Percentiles rank a stretch among this genome's conserved stretches.
Evolutionary conservation across 257 asterid species (phyloP).

Genomic region (Hygrophila difformis): DNA sequence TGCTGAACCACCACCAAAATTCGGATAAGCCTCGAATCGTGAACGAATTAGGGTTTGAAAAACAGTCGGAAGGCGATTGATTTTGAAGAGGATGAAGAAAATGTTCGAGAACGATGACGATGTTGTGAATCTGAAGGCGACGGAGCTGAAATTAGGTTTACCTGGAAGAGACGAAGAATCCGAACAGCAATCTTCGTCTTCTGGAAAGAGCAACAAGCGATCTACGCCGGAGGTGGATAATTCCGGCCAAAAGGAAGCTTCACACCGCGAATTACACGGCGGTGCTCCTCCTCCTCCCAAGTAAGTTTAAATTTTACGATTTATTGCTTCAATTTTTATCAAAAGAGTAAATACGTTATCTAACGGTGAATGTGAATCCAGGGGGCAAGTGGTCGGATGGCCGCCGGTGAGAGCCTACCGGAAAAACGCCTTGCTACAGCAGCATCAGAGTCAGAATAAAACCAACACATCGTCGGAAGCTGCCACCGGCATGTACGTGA

Average conservation of each 20-base stretch:
- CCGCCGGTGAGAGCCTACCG: slow-evolving; percentile 52
- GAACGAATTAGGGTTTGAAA: too few relatives aligned
- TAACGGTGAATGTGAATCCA: slow-evolving; percentile 16
- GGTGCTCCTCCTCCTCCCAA: too few relatives aligned
- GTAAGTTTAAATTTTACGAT: slow-evolving; percentile 39
- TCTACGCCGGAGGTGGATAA: slow-evolving; percentile 26
- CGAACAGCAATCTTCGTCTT: slow-evolving; percentile 23
- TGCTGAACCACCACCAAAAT: too few relatives aligned
- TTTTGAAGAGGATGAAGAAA: too few relatives aligned
- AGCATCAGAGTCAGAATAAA: too few relatives aligned
- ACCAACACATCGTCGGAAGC: too few relatives aligned
- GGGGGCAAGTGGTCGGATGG: slow-evolving; percentile 62
- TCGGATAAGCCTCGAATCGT: too few relatives aligned
- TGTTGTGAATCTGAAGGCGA: slow-evolving; percentile 35
- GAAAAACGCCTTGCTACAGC: slow-evolving; percentile 17
- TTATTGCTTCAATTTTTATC: too few relatives aligned
- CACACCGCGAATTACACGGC: too few relatives aligned
- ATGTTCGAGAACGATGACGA: background rate
- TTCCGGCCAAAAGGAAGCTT: slow-evolving; percentile 9
- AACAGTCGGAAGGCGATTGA: too few relatives aligned
- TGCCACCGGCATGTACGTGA: too few relatives aligned
- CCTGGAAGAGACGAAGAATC: slow-evolving; percentile 36
- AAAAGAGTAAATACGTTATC: too few relatives aligned
- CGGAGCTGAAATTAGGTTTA: slow-evolving; percentile 47
- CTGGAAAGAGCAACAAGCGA: slow-evolving; percentile 33